Base-by-base conservation (phyloP, 2,329 filamentous ascomycete genomes). In the Calonectria hongkongensis region DNA sequence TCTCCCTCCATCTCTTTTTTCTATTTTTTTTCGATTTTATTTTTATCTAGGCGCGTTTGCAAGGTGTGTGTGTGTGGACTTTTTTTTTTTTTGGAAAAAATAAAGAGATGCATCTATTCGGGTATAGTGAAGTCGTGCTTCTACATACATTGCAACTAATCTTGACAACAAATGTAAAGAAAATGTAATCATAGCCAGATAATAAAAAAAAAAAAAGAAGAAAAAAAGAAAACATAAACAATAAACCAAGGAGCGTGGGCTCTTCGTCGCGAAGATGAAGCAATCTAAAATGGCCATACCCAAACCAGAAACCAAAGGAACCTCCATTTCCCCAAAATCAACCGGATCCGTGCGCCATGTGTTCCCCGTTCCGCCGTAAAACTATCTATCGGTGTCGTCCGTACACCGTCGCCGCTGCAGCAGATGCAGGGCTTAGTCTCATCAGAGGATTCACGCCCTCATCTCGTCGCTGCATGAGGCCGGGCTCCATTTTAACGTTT, bases 241-340 rank as follows among this genome's bases (percentile, higher is more conserved):
- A 47, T 60, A 68, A 73, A 74, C 70, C 51, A 77, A 76, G 50
- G 74, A 77, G 75, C 70, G 75, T 72, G 56, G 63, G 74, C 76
- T 82, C 82, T 82, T 83, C 81, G 72, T 77, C 74, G 80, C 75
- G 80, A 83, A 82, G 81, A 82, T 80, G 73, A 79, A 81, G 74
- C 72, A 79, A 73, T 83, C 81, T 83, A 82, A 76, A 77, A 68
- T 73, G 66, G 45, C 15, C 74, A 65, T 70, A 56, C 36, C 64
- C 64, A 54, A 13, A 51, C 76, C 68, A 67, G 30, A 72, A 77
- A 76, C 39, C 67, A 70, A 72, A 73, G 60, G 39, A 68, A 47
- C 64, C 43, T 58, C 51, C 64, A 48, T 51, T 41, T 48, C 30
- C 51, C 66, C 54, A 41, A 39, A 41, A 41, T 51, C 48, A 51